Evolutionary conservation across 164 flowering plant species (phyloP).

Genomic region (Nelumbo lutea): DNA sequence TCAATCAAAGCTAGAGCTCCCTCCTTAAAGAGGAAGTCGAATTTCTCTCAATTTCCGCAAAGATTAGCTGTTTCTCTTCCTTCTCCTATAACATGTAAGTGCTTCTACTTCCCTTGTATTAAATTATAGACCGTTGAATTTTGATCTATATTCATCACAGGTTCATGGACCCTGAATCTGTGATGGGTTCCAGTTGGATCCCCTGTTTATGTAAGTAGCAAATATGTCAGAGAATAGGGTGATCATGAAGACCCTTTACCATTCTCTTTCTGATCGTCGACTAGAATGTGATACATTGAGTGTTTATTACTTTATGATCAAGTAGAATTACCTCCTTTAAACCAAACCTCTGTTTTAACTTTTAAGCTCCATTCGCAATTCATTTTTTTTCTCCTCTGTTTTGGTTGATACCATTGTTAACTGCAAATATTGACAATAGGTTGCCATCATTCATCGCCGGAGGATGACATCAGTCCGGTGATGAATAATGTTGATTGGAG

Average conservation of each 20-base stretch:
- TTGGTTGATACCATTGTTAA: background rate
- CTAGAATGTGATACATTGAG: background rate
- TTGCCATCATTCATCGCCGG: conserved; percentile 35
- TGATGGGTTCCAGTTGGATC: background rate
- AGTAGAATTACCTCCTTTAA: no score
- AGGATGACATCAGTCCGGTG: conserved; percentile 27
- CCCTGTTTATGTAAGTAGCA: background rate
- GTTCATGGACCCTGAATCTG: no score
- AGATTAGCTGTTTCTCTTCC: conserved; percentile 17
- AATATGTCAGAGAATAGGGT: no score
- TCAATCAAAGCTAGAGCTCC: conserved; percentile 25
- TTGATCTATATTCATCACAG: no score
- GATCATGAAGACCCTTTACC: no score
- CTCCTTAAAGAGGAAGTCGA: conserved; percentile 14
- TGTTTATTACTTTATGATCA: no score
- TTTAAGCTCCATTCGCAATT: no score
- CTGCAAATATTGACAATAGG: conserved; percentile 22
- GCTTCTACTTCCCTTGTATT: background rate
- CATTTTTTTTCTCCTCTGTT: background rate
- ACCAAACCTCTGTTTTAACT: no score
- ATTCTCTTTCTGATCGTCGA: background rate
- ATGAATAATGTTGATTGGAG: conserved; percentile 56
- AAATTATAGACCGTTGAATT: no score
- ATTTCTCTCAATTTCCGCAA: conserved; percentile 4
- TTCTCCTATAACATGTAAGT: conserved; percentile 46